A percentile compares a stretch with the other conserved stretches of the same genome.
Conservation (phyloP, 495 filamentous ascomycete genomes). For the Astrothelium macrocarpum region DNA sequence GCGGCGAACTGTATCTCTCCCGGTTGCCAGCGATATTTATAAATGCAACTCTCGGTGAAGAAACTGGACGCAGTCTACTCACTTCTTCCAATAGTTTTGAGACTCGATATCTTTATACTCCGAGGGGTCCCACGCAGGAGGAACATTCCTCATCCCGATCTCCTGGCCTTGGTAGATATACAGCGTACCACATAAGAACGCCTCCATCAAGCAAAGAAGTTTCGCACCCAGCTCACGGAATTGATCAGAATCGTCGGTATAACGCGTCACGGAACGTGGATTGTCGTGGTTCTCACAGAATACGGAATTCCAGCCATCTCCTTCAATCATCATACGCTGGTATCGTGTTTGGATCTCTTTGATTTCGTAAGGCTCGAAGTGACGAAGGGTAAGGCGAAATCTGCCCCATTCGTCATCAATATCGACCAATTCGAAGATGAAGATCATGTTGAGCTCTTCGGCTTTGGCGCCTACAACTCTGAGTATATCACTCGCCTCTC, state of each 20-base stretch:
- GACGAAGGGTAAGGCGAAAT: constrained; percentile 33
- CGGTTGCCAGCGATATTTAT: too few relatives aligned
- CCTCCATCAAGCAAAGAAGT: constrained; percentile 43
- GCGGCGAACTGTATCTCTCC: too few relatives aligned
- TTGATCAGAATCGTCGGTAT: constrained; percentile 38
- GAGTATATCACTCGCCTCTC: constrained; percentile 37
- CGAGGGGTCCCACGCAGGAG: constrained; percentile 31
- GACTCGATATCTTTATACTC: constrained; percentile 48
- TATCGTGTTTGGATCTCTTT: constrained; percentile 31
- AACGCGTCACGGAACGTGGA: constrained; percentile 35
- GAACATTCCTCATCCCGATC: constrained; percentile 47
- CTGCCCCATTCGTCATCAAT: constrained; percentile 36
- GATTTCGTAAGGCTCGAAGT: constrained; percentile 38
- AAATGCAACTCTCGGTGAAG: too few relatives aligned
- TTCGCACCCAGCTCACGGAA: constrained; percentile 41
- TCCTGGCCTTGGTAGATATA: constrained; percentile 52
- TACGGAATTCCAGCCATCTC: constrained; percentile 43
- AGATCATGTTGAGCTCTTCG: constrained; percentile 46
- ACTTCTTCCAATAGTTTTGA: constrained; percentile 42
- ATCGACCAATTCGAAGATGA: constrained; percentile 44
- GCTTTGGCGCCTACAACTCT: constrained; percentile 37
- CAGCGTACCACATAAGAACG: constrained; percentile 42
- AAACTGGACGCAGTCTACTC: too few relatives aligned
- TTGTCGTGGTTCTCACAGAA: constrained; percentile 42
- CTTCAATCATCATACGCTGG: constrained; percentile 40